Conservation (phyloP, 164 flowering plant species). For the Macadamia integrifolia region DNA sequence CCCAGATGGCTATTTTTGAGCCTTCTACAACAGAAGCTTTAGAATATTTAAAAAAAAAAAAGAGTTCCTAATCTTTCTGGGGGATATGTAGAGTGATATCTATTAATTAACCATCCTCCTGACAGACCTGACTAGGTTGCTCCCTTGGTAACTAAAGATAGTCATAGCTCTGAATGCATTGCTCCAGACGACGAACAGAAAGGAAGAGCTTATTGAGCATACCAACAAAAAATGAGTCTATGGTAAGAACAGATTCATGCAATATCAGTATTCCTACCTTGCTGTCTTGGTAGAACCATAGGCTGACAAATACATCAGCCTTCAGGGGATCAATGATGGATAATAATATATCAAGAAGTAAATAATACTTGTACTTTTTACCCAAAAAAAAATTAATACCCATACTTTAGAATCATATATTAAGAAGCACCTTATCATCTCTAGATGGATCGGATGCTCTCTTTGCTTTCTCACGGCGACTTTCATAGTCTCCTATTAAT, state of each 20-base stretch:
- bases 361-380: neutral
- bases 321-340: neutral
- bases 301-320: too few relatives aligned
- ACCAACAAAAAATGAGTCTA: neutral
- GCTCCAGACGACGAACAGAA: neutral
- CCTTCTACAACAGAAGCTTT: too few relatives aligned
- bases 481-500: constrained; percentile 48
- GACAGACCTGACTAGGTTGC: too few relatives aligned
- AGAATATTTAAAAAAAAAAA: too few relatives aligned
- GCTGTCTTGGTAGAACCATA: neutral
- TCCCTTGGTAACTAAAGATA: too few relatives aligned
- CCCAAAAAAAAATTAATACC: too few relatives aligned
- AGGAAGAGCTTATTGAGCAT: neutral
- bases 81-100: too few relatives aligned
- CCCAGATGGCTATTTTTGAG: too few relatives aligned
- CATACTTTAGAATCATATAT: neutral
- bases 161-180: neutral
- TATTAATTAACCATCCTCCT: too few relatives aligned
- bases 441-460: constrained; percentile 17
- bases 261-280: neutral
- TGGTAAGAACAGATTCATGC: neutral
- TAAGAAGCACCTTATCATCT: constrained; percentile 31
- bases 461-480: constrained; percentile 37
- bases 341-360: neutral
- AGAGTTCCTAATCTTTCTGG: too few relatives aligned